Conservation (phyloP, 352 stramenopile species). For the Phytophthora citricola region DNA sequence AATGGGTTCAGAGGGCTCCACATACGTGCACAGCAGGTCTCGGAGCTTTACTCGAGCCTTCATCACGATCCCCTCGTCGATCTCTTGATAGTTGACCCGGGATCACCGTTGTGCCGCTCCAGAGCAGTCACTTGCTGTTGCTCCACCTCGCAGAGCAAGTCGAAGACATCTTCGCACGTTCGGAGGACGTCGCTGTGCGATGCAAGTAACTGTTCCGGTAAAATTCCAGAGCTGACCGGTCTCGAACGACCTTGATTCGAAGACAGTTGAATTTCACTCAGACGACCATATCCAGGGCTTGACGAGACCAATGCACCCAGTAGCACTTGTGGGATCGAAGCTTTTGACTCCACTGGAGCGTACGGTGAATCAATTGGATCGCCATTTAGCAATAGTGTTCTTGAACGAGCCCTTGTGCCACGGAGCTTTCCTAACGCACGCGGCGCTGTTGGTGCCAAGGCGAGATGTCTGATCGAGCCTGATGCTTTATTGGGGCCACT, state of each 20-base stretch:
- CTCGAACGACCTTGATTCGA: conserved; percentile 12
- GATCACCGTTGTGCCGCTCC: conserved; percentile 11
- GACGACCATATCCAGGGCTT: conserved; percentile 22
- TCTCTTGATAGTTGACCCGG: conserved; percentile 6
- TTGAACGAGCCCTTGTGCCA: conserved; percentile 11
- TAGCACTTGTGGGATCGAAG: conserved; percentile 60
- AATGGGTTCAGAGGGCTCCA: conserved; percentile 53
- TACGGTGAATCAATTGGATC: conserved; percentile 9
- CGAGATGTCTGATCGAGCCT: background rate
- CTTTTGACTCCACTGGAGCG: conserved; percentile 6
- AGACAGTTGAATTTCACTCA: conserved; percentile 28
- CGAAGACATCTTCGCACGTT: conserved; percentile 66
- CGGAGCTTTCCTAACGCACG: conserved; percentile 28
- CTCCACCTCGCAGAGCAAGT: conserved; percentile 61
- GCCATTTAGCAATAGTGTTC: conserved; percentile 24
- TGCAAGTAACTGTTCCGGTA: conserved; percentile 34
- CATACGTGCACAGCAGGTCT: conserved; percentile 52
- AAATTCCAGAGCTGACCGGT: conserved; percentile 31
- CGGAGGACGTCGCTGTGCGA: conserved; percentile 36
- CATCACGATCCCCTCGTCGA: conserved; percentile 28
- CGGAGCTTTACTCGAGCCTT: conserved; percentile 31
- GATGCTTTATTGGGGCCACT: conserved; percentile 5
- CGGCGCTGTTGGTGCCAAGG: conserved; percentile 20
- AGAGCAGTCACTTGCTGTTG: conserved; percentile 21
- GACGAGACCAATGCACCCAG: conserved; percentile 41